Percentiles rank a stretch among this genome's conserved stretches.
Conservation (phyloP, 192 early-diverging fungal species). For the Entomortierella parvispora region DNA sequence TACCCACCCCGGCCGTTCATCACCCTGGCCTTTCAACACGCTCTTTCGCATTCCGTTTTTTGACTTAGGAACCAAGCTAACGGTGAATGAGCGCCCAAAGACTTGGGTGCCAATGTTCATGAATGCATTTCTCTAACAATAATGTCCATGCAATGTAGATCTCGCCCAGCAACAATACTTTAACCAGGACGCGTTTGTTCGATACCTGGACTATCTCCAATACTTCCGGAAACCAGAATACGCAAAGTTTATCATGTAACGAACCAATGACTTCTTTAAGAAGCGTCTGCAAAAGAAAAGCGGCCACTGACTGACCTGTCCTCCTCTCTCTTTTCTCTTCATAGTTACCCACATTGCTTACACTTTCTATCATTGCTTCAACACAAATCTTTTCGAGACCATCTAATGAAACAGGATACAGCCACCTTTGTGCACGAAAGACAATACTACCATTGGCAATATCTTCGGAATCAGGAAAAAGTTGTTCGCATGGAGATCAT, state of each 20-base stretch:
- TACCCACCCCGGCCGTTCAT: background rate
- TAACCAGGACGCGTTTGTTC: slow-evolving; percentile 84
- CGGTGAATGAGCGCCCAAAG: background rate
- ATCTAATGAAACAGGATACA: slow-evolving; percentile 76
- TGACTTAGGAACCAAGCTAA: no score
- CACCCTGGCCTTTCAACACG: background rate
- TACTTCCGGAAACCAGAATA: slow-evolving; percentile 94
- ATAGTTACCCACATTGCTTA: slow-evolving; percentile 89
- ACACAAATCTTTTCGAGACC: slow-evolving; percentile 80
- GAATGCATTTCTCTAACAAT: background rate
- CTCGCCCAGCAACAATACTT: slow-evolving; percentile 92
- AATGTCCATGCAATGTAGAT: slow-evolving; percentile 53
- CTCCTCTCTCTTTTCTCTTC: background rate
- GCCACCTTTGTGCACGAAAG: slow-evolving; percentile 79
- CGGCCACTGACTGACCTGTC: background rate
- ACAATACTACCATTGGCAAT: slow-evolving; percentile 84
- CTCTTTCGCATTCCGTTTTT: background rate
- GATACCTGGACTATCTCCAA: slow-evolving; percentile 90
- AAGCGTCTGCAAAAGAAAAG: background rate
- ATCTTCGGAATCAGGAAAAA: slow-evolving; percentile 59
- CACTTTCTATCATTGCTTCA: slow-evolving; percentile 90
- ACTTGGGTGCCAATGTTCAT: no score
- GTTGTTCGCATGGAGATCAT: slow-evolving; percentile 49
- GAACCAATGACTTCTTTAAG: background rate
- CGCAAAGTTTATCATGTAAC: slow-evolving; percentile 87